phyloP scores from a whole-genome alignment of 257 asterid species.

The Solanum appendiculatum region DNA sequence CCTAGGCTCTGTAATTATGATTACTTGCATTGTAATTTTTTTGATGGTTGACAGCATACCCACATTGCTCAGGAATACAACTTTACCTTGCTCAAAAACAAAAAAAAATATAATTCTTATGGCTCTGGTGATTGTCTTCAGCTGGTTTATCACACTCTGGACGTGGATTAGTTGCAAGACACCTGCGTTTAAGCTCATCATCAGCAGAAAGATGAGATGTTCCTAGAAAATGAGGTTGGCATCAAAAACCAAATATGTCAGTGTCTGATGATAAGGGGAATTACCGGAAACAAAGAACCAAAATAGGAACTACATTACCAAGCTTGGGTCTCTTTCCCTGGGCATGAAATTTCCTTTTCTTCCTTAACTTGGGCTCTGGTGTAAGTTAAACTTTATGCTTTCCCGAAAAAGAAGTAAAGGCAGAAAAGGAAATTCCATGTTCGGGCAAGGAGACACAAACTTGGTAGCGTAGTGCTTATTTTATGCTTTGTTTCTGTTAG shows the following conservation, averaged over 20 bases:
- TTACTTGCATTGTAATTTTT: too few species aligned
- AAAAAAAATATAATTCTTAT: neutral
- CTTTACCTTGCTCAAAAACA: too few species aligned
- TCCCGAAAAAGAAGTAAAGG: too few species aligned
- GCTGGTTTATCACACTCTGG: too few species aligned
- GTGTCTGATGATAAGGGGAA: neutral
- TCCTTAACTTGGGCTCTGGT: neutral
- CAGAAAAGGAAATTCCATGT: too few species aligned
- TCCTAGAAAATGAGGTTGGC: neutral
- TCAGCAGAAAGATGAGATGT: neutral
- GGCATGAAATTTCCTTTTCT: neutral
- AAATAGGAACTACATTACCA: conserved; percentile 3
- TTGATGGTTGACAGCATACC: too few species aligned
- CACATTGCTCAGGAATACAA: too few species aligned
- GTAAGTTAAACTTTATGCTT: neutral
- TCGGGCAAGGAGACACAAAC: too few species aligned
- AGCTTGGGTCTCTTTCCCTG: neutral
- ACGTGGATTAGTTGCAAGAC: neutral
- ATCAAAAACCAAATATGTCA: neutral
- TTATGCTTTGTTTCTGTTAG: too few species aligned
- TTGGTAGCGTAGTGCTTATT: too few species aligned
- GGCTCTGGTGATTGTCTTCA: neutral
- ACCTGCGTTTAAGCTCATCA: neutral
- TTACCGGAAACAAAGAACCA: neutral
- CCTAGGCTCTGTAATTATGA: too few species aligned